phyloP scores from a whole-genome alignment of 306 rosid species.

The Abrus pulchellus region DNA sequence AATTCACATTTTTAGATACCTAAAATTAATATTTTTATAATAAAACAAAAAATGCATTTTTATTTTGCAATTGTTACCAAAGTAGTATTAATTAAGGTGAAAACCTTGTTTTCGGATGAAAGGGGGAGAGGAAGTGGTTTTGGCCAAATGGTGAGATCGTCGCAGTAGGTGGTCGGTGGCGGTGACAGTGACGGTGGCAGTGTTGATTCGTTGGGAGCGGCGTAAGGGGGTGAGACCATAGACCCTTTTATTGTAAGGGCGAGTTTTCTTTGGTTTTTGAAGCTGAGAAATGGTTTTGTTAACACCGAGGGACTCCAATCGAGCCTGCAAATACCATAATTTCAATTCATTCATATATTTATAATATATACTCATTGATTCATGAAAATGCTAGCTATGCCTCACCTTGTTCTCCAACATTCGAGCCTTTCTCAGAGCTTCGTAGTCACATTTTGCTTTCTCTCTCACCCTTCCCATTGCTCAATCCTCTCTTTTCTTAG shows the following conservation, averaged over 20 bases:
- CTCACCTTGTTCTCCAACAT: conserved; percentile 70
- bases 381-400: too few species aligned
- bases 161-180: conserved; percentile 4
- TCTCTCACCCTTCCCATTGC: background rate
- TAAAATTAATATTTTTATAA: too few species aligned
- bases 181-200: background rate
- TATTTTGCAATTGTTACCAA: background rate
- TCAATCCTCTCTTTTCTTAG: too few species aligned
- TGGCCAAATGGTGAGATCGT: conserved; percentile 39
- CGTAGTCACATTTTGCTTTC: conserved; percentile 54
- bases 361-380: too few species aligned
- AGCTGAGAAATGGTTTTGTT: conserved; percentile 57
- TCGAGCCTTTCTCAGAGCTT: conserved; percentile 67
- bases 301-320: conserved; percentile 67
- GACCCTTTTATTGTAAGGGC: conserved; percentile 10
- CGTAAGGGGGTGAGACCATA: conserved; percentile 58
- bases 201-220: conserved; percentile 65
- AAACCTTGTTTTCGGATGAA: conserved; percentile 40
- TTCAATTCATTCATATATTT: background rate
- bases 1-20: too few species aligned
- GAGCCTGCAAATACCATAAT: conserved; percentile 49
- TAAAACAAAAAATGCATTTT: background rate
- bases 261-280: conserved; percentile 44
- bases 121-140: background rate
- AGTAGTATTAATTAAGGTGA: background rate